Evolutionary conservation across 768 basidiomycete species (phyloP).

Genomic region (Atractiella rhizophila): DNA sequence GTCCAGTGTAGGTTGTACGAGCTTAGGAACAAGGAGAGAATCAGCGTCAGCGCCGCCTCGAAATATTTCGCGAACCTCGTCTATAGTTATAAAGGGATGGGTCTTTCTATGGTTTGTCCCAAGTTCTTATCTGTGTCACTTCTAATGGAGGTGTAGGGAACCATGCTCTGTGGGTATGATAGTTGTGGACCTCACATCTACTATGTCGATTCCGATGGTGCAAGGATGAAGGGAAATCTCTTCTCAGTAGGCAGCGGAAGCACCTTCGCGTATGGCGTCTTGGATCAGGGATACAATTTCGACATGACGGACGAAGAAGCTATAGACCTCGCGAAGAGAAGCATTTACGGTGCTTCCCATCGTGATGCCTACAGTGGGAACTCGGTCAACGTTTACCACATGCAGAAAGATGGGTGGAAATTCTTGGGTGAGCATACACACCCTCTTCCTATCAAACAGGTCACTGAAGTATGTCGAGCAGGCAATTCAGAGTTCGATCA

Average conservation of each 20-base stretch:
- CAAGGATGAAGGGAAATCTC: constrained; percentile 80
- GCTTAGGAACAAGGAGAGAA: constrained; percentile 77
- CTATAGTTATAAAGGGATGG: constrained; percentile 97
- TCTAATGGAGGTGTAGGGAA: constrained; percentile 36
- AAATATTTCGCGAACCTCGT: constrained; percentile 94
- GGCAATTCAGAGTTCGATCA: too few relatives aligned
- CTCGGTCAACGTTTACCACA: constrained; percentile 81
- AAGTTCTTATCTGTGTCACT: background rate
- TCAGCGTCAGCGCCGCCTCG: constrained; percentile 95
- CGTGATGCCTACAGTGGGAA: constrained; percentile 91
- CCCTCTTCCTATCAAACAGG: too few relatives aligned
- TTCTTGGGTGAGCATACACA: too few relatives aligned
- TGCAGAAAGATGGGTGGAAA: constrained; percentile 81
- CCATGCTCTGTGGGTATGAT: constrained; percentile 99
- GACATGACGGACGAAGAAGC: constrained; percentile 80
- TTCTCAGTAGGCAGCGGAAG: constrained; percentile 97
- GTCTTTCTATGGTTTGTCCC: constrained; percentile 61
- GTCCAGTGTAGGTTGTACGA: constrained; percentile 93
- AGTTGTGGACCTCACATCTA: constrained; percentile 90
- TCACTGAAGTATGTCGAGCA: too few relatives aligned
- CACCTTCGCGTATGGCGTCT: constrained; percentile 91
- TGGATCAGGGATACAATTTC: constrained; percentile 72
- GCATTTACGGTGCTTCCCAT: constrained; percentile 90
- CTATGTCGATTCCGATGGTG: constrained; percentile 94
- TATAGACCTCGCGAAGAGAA: constrained; percentile 70